Evolutionary conservation across 2,329 filamentous ascomycete species (phyloP).

Genomic region (Colletotrichum higginsianum): DNA sequence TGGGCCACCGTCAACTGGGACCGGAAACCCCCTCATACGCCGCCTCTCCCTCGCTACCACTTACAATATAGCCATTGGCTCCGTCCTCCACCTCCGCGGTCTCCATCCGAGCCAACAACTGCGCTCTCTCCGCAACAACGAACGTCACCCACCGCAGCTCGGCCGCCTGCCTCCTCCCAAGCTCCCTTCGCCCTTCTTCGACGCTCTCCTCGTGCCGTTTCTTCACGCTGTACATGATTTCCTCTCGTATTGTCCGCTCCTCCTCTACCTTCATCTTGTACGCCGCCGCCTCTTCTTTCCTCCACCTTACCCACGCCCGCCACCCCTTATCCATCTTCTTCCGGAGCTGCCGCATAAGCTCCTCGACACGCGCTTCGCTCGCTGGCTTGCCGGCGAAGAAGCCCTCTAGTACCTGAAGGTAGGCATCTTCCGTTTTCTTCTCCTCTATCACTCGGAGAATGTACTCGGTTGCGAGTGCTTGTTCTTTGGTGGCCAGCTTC

Average conservation of each 20-base stretch:
- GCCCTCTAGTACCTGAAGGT: slow-evolving; percentile 54
- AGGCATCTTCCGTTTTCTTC: slow-evolving; percentile 59
- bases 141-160: slow-evolving; percentile 65
- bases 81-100: slow-evolving; percentile 59
- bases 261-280: slow-evolving; percentile 56
- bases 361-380: slow-evolving; percentile 48
- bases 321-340: slow-evolving; percentile 59
- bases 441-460: slow-evolving; percentile 58
- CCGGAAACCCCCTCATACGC: neutral
- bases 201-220: slow-evolving; percentile 48
- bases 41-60: neutral
- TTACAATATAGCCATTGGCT: slow-evolving; percentile 1
- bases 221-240: slow-evolving; percentile 59
- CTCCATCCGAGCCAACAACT: slow-evolving; percentile 59
- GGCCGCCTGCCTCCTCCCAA: slow-evolving; percentile 53
- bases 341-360: slow-evolving; percentile 54
- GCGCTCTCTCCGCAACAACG: slow-evolving; percentile 60
- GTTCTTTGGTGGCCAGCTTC: slow-evolving; percentile 53
- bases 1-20: slow-evolving; percentile 11
- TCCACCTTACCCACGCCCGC: slow-evolving; percentile 58
- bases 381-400: slow-evolving; percentile 53
- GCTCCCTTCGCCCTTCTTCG: slow-evolving; percentile 50
- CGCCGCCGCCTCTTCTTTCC: slow-evolving; percentile 56
- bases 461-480: slow-evolving; percentile 58
- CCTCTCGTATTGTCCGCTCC: slow-evolving; percentile 56